Base-by-base conservation (phyloP, 1,284 basidiomycete genomes). In the Ustilago vetiveriae region DNA sequence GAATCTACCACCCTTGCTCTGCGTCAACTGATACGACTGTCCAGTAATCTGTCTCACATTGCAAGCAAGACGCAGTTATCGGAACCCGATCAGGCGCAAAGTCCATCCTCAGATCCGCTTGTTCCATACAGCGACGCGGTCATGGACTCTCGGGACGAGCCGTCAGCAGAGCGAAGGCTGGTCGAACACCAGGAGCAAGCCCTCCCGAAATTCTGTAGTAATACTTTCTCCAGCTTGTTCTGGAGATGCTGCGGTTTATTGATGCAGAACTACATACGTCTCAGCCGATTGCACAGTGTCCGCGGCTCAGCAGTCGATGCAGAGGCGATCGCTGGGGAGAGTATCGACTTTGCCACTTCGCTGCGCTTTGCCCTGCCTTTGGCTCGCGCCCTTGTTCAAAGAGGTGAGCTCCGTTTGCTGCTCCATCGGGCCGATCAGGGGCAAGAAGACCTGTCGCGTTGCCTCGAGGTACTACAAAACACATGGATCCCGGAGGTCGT, bases 231-330 rank as follows among this genome's bases (percentile, higher is more conserved):
- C 19, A 44, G 56, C 42, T 49, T 70, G 23, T 65, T 59, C 43
- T 64, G 67, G 67, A 51, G 60, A 27, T 35, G 50, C 22, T 51
- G 66, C 26, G 41, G 51, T 29, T 36, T 57, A 8, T 47, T 71
- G 11, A 33, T 67, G 23, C 36, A 56, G 14, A 41, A 35, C 5
- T 78, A 75, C 44, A 37, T 59, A 35, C 51, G 44, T 6, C 50
- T 78, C 36, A 70, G 69, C 23, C 48, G 36, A 16, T 26, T 78
- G 35, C 67, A 79, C 35, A 62, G 68, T n/a, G 21, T 49, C 19
- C 77, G 79, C 17, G 79, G 79, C 29, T 71, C 72, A 9, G 72
- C 62, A 6, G 43, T 63, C 7, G 77, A 81, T 26, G 76, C 79
- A 3, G 74, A 74, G n/a, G 64, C 65, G 2, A 70, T 75, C 48